These are phyloP conservation scores for Penstemon barbatus DNA, from an alignment of 257 asterid species.

Conservation along the genomic window DNA sequence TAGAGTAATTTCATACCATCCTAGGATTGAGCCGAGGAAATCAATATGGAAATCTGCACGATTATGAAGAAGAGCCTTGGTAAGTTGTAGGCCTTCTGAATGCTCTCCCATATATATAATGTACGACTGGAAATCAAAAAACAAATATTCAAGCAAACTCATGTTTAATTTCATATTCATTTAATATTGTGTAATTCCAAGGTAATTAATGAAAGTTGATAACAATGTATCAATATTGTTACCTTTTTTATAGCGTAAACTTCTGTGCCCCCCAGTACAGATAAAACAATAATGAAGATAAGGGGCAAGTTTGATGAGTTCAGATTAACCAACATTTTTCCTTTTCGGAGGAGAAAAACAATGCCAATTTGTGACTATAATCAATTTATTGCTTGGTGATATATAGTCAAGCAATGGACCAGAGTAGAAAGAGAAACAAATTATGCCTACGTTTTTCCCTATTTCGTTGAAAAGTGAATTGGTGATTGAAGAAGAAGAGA, in stretches of 20 bases:
- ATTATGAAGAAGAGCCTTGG: constrained; percentile 30
- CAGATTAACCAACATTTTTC: too few species aligned
- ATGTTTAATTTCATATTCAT: background rate
- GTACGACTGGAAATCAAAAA: constrained; percentile 31
- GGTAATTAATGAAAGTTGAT: background rate
- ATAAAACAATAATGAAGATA: too few species aligned
- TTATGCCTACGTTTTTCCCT: background rate
- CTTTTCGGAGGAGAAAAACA: too few species aligned
- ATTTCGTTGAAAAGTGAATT: constrained; percentile 5
- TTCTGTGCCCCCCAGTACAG: too few species aligned
- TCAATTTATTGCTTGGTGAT: too few species aligned
- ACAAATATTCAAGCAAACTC: too few species aligned
- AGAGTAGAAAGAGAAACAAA: background rate
- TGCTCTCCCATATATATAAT: constrained; percentile 54
- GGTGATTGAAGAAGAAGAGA: background rate
- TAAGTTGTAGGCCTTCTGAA: constrained; percentile 34
- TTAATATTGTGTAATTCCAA: background rate
- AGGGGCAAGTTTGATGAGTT: too few species aligned
- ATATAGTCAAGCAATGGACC: too few species aligned
- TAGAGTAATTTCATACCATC: constrained; percentile 31
- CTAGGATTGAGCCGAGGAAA: constrained; percentile 41
- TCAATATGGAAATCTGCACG: constrained; percentile 37
- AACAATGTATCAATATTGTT: too few species aligned
- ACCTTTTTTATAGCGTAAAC: too few species aligned
- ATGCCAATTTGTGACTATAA: too few species aligned